Conservation (phyloP, 345 rosid species). For the Moricandia arvensis region DNA sequence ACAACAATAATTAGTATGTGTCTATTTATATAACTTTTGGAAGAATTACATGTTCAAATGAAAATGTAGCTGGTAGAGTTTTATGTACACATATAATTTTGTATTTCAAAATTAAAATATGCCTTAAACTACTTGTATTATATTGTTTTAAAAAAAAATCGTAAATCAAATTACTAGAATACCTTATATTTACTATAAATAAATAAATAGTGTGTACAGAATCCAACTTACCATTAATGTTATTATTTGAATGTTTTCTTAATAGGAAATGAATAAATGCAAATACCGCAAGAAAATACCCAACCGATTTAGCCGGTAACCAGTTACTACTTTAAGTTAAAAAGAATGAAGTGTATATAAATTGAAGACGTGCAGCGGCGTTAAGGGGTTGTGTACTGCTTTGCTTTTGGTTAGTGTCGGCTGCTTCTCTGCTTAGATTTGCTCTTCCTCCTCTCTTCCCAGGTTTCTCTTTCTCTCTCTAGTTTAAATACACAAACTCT, state of each 20-base stretch:
- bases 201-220: neutral
- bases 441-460: neutral
- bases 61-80: neutral
- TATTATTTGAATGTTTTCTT: neutral
- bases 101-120: neutral
- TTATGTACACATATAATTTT: neutral
- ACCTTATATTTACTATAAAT: neutral
- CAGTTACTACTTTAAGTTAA: neutral
- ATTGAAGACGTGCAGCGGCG: constrained; percentile 10
- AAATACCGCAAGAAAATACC: neutral
- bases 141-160: neutral
- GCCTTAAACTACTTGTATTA: neutral
- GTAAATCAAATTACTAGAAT: neutral
- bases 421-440: constrained; percentile 20
- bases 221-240: neutral
- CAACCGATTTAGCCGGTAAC: constrained; percentile 23
- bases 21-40: neutral
- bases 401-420: constrained; percentile 29
- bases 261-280: neutral
- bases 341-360: neutral
- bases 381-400: constrained; percentile 25
- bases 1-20: neutral
- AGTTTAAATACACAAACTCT: neutral
- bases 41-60: neutral
- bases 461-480: constrained; percentile 10